Percentiles rank a stretch among this genome's conserved stretches.
phyloP scores from a whole-genome alignment of 495 filamentous ascomycete genomes.

The Penicillium pancosmium region DNA sequence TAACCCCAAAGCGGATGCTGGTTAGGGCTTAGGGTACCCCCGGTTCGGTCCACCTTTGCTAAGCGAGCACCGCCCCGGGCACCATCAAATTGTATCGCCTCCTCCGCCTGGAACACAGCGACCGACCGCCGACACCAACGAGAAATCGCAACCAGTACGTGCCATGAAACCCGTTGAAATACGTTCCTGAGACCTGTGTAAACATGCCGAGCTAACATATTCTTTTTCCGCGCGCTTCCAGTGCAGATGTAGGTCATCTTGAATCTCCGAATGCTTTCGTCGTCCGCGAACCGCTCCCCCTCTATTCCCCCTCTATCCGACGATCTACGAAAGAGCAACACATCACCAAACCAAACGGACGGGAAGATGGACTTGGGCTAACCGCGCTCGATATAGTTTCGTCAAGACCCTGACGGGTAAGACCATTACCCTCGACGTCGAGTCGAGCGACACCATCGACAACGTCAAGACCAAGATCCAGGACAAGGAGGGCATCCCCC shows the following conservation, averaged over 20 bases:
- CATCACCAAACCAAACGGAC: constrained; percentile 13
- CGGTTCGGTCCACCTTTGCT: constrained; percentile 41
- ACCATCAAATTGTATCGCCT: constrained; percentile 45
- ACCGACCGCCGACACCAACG: constrained; percentile 54
- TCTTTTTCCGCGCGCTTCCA: constrained; percentile 50
- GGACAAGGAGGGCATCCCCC: constrained; percentile 99
- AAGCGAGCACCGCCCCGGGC: constrained; percentile 46
- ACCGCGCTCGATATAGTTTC: constrained; percentile 65
- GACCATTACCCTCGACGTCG: constrained; percentile 99
- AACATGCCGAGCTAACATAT: constrained; percentile 38
- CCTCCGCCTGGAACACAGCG: constrained; percentile 47
- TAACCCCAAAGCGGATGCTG: constrained; percentile 14
- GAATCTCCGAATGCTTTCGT: constrained; percentile 20
- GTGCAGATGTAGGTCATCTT: constrained; percentile 75
- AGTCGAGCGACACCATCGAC: constrained; percentile 98
- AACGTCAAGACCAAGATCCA: constrained; percentile 97
- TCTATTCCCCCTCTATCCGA: constrained; percentile 8
- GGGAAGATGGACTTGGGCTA: constrained; percentile 33
- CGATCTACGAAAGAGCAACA: constrained; percentile 6
- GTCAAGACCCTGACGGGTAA: constrained; percentile 98
- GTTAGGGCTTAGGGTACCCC: constrained; percentile 46
- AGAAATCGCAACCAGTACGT: constrained; percentile 65
- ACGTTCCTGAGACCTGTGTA: constrained; percentile 19
- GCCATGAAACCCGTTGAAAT: constrained; percentile 15
- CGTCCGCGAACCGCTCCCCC: constrained; percentile 17